Evolutionary conservation across 73 alveolate species (phyloP).

Genomic region (Symbiodinium natans): DNA sequence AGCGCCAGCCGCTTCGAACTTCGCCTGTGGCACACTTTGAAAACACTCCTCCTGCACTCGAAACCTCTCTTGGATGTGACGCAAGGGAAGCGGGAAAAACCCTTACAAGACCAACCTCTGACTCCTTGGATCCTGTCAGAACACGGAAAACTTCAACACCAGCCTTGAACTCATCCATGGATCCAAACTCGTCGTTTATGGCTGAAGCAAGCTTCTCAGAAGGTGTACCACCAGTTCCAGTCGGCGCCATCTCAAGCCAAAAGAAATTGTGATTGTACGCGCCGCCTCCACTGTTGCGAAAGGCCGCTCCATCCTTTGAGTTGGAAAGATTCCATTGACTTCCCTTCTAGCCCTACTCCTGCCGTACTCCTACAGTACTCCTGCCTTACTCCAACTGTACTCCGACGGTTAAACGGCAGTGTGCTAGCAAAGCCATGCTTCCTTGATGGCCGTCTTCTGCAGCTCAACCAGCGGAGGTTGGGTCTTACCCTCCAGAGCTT

Average conservation of each 20-base stretch:
- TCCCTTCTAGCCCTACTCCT: too few relatives aligned
- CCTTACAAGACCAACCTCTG: too few relatives aligned
- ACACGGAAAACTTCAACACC: too few relatives aligned
- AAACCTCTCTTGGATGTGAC: too few relatives aligned
- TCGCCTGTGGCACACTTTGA: neutral
- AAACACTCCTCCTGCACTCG: too few relatives aligned
- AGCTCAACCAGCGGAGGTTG: conserved; percentile 86
- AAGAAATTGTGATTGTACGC: conserved; percentile 95
- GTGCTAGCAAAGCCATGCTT: neutral
- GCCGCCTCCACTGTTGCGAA: conserved; percentile 95
- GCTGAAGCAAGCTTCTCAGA: conserved; percentile 91
- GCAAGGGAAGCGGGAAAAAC: too few relatives aligned
- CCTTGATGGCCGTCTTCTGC: conserved; percentile 93
- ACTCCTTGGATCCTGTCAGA: too few relatives aligned
- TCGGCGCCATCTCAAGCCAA: conserved; percentile 94
- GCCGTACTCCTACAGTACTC: too few relatives aligned
- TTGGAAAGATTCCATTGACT: too few relatives aligned
- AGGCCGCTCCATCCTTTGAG: conserved; percentile 83
- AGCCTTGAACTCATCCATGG: conserved; percentile 94
- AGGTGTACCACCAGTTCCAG: conserved; percentile 94
- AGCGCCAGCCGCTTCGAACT: conserved; percentile 73
- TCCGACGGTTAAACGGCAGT: too few relatives aligned
- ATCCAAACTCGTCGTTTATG: conserved; percentile 93
- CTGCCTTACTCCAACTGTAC: too few relatives aligned
- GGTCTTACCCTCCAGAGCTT: conserved; percentile 76